These are phyloP conservation scores for Pseudopyrenochaeta lycopersici DNA, from an alignment of 2,329 filamentous ascomycete species.

Conservation along the genomic window DNA sequence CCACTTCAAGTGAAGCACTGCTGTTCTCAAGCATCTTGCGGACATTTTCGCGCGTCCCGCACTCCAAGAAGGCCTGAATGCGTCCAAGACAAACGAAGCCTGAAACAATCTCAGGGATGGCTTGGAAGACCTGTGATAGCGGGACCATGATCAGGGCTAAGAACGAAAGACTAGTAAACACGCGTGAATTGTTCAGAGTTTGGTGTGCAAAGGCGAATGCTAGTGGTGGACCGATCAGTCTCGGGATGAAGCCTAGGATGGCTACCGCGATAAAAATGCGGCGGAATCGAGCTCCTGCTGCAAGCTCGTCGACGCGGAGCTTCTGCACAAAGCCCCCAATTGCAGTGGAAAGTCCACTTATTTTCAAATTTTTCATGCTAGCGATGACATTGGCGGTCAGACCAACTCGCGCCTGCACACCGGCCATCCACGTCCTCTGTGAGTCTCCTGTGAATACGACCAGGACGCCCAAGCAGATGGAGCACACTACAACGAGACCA, in stretches of 20 bases:
- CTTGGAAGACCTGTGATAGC: conserved; percentile 14
- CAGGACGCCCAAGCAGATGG: conserved; percentile 25
- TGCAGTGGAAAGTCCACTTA: conserved; percentile 47
- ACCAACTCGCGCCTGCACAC: conserved; percentile 37
- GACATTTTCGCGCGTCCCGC: conserved; percentile 13
- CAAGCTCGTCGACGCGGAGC: conserved; percentile 48
- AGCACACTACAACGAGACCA: conserved; percentile 27
- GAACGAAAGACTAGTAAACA: conserved; percentile 20
- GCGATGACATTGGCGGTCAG: conserved; percentile 41
- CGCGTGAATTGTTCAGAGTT: conserved; percentile 9
- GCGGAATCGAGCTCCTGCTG: conserved; percentile 11
- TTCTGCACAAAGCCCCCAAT: conserved; percentile 44
- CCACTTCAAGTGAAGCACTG: too few relatives aligned
- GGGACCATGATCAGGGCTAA: conserved; percentile 16
- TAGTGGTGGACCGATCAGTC: conserved; percentile 9
- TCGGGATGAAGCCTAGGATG: conserved; percentile 11
- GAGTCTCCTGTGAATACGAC: conserved; percentile 30
- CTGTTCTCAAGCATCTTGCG: background rate
- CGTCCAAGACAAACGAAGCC: conserved; percentile 19
- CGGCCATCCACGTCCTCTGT: conserved; percentile 36
- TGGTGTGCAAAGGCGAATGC: conserved; percentile 12
- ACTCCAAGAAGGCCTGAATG: conserved; percentile 20
- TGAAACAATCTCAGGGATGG: conserved; percentile 14
- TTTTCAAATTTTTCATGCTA: conserved; percentile 53
- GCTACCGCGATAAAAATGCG: conserved; percentile 14